Percentiles rank a stretch among this genome's conserved stretches.
Evolutionary conservation across 164 flowering plant genomes (phyloP).

Genomic region (Saururus chinensis): DNA sequence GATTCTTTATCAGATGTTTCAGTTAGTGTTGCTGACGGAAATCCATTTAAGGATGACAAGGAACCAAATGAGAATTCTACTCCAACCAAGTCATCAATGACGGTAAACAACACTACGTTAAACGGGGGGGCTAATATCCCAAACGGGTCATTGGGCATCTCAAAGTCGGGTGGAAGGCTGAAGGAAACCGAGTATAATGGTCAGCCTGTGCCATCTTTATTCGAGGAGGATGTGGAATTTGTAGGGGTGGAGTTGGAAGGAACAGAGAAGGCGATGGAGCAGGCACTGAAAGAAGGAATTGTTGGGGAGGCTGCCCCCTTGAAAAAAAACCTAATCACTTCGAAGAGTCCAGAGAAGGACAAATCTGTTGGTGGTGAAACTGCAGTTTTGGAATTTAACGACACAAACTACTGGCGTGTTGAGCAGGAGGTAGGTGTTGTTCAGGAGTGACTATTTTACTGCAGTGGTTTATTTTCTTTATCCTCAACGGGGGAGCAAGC

Average conservation of each 20-base stretch:
- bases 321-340: slow-evolving; percentile 33
- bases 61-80: slow-evolving; percentile 10
- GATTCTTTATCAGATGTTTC: slow-evolving; percentile 46
- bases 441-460: slow-evolving; percentile 32
- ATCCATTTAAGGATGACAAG: slow-evolving; percentile 42
- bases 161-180: slow-evolving; percentile 22
- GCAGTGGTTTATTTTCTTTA: neutral
- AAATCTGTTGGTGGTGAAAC: slow-evolving; percentile 36
- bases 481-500: neutral
- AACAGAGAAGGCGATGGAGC: slow-evolving; percentile 83
- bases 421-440: slow-evolving; percentile 68
- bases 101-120: slow-evolving; percentile 11
- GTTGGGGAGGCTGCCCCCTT: slow-evolving; percentile 88
- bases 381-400: slow-evolving; percentile 65
- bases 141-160: slow-evolving; percentile 34
- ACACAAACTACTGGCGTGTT: slow-evolving; percentile 83
- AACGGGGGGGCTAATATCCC: slow-evolving; percentile 27
- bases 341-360: slow-evolving; percentile 33
- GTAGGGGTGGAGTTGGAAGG: slow-evolving; percentile 90
- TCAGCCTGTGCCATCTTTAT: slow-evolving; percentile 47
- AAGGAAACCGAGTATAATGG: slow-evolving; percentile 17
- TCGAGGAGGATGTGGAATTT: slow-evolving; percentile 87
- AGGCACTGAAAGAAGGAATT: slow-evolving; percentile 83
- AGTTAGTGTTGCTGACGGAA: slow-evolving; percentile 46
- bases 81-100: neutral